Evolutionary conservation across 345 rosid genomes (phyloP), one percentile per base, ranked within the genome.

Genomic region (Physaria fendleri): DNA sequence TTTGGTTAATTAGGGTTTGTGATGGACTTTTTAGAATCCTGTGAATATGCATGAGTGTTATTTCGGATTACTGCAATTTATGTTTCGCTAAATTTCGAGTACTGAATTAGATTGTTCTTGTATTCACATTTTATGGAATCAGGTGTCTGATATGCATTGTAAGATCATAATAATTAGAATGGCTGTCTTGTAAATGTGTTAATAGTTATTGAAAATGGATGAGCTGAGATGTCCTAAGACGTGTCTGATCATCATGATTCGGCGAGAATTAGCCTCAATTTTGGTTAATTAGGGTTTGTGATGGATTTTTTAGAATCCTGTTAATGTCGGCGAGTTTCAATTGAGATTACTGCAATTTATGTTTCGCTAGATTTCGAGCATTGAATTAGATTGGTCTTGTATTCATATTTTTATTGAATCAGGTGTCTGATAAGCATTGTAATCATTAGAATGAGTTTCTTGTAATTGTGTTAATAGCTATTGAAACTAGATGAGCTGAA

Each of bases 1-100:
- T 67, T 42, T 18, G 33, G 16, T 35, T 35, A 2, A 69, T 65
- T 76, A 62, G 71, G 76, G 67, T 65, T 67, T 69, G 14, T 43
- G 32, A 2, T 29, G 15, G 57, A 24, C 12, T 46, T 51, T 50
- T 15, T 18, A 3, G 40, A 62, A 30, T 30, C 8, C 6, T n/a
- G 10, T 45, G 34, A 33, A 20, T 2, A 32, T 32, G 11, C 22
- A 23, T 32, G 43, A 59, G 53, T 32, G 16, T n/a, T 28, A 2
- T 16, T 25, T 54, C 14, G 52, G 29, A 4, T 43, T 16, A 43
- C 42, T 1, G 14, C 44, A 5, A 29, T 14, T 5, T 44, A n/a
- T 7, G 35, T 2, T 24, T 59, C 58, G 12, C 0, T 16, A 8
- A 44, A 5, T 49, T 13, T 41, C 2, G 30, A 35, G 35, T 5